These are phyloP conservation scores for Apiotrichum montevideense DNA, from an alignment of 1,284 basidiomycete species.

Conservation along the genomic window DNA sequence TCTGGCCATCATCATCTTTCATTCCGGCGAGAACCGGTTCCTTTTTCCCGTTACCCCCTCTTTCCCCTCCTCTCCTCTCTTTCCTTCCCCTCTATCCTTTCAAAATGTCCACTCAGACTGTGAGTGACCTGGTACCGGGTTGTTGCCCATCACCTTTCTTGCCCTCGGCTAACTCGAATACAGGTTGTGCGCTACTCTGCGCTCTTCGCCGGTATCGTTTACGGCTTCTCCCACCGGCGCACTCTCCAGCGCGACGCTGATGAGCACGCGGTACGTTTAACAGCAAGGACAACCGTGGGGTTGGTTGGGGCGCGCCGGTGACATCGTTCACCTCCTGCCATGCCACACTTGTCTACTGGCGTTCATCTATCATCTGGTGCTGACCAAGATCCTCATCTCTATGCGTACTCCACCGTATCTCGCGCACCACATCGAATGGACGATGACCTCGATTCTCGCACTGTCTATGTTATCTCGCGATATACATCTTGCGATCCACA, in stretches of 20 bases:
- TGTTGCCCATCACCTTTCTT: not conserved
- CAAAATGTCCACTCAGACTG: conserved; percentile 40
- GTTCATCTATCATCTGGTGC: too few relatives aligned
- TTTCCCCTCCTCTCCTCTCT: not conserved
- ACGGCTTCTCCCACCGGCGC: conserved; percentile 86
- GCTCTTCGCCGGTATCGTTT: conserved; percentile 77
- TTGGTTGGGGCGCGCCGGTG: too few relatives aligned
- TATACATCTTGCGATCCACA: too few relatives aligned
- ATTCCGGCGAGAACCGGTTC: not conserved
- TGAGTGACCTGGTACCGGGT: conserved; percentile 4
- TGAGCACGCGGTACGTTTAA: conserved; percentile 41
- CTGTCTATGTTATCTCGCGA: too few relatives aligned
- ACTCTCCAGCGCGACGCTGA: conserved; percentile 81
- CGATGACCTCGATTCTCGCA: too few relatives aligned
- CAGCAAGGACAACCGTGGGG: too few relatives aligned
- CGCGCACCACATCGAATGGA: too few relatives aligned
- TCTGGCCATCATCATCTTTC: not conserved
- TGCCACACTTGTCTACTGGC: too few relatives aligned
- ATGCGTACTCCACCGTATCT: too few relatives aligned
- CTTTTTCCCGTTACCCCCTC: not conserved
- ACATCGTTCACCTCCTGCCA: too few relatives aligned
- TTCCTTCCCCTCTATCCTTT: not conserved
- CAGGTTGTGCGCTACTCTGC: conserved; percentile 96
- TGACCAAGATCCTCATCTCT: too few relatives aligned
- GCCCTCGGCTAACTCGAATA: not conserved